Evolutionary conservation across 441 rosid genomes (phyloP).

Genomic region (Aleurites moluccanus): DNA sequence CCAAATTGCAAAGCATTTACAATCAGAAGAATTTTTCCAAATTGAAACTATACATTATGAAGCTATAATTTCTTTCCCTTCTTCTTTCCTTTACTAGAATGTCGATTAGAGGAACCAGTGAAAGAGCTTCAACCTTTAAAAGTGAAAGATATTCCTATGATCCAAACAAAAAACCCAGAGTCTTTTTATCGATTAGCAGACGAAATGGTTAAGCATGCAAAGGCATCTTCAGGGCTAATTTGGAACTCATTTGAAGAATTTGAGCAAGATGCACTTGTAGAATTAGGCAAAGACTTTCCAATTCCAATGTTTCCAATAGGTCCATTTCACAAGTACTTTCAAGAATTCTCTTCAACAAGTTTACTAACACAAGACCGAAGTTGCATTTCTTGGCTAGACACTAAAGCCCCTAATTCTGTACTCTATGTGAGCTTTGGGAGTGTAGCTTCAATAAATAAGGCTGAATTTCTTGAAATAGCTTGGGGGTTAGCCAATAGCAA

Average conservation of each 20-base stretch:
- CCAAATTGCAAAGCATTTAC: too few species aligned
- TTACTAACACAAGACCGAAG: conserved; percentile 36
- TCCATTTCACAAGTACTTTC: conserved; percentile 55
- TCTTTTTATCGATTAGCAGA: conserved; percentile 28
- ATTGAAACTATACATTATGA: too few species aligned
- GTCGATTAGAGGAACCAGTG: conserved; percentile 37
- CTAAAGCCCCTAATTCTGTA: conserved; percentile 45
- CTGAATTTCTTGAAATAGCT: conserved; percentile 48
- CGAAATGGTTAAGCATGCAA: conserved; percentile 33
- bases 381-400: conserved; percentile 55
- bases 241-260: conserved; percentile 56
- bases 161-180: conserved; percentile 35
- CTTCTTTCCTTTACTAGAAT: conserved; percentile 25
- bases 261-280: conserved; percentile 37
- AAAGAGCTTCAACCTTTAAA: conserved; percentile 50
- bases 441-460: conserved; percentile 33
- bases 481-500: conserved; percentile 47
- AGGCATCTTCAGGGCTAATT: conserved; percentile 51
- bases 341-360: conserved; percentile 37
- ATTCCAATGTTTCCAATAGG: conserved; percentile 55
- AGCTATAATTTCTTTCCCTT: too few species aligned
- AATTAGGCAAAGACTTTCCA: conserved; percentile 29
- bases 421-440: conserved; percentile 60
- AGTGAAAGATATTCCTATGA: conserved; percentile 56
- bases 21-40: too few species aligned